Evolutionary conservation across 192 early-diverging fungal genomes (phyloP).

Genomic region (Entomortierella parvispora): DNA sequence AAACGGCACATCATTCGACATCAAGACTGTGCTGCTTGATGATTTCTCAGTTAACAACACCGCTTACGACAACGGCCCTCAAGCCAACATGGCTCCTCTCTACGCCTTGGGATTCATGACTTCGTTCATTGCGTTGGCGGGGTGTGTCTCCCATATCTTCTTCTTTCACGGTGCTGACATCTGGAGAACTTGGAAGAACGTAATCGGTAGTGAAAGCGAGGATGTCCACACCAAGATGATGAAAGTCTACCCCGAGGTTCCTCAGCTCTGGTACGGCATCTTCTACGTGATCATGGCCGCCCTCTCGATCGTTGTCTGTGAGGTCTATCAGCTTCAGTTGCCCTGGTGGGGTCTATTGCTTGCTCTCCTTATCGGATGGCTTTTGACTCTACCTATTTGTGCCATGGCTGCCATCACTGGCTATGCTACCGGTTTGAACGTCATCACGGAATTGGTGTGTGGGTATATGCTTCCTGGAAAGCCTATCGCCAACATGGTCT

Average conservation of each 20-base stretch:
- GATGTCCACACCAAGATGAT: conserved; percentile 71
- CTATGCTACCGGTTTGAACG: conserved; percentile 55
- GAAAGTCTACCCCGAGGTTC: conserved; percentile 64
- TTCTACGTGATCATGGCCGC: conserved; percentile 49
- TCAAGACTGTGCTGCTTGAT: conserved; percentile 47
- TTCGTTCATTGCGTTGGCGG: conserved; percentile 61
- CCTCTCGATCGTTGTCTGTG: conserved; percentile 36
- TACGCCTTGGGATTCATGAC: conserved; percentile 59
- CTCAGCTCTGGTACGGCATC: conserved; percentile 57
- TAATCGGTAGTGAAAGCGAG: conserved; percentile 9
- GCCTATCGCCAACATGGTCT: conserved; percentile 58
- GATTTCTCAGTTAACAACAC: conserved; percentile 30
- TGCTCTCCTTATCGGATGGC: conserved; percentile 38
- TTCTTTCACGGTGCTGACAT: conserved; percentile 70
- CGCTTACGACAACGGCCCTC: conserved; percentile 49
- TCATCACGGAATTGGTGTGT: conserved; percentile 65
- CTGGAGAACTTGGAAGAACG: conserved; percentile 33
- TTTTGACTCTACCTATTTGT: conserved; percentile 64
- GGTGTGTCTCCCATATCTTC: conserved; percentile 60
- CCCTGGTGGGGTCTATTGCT: conserved; percentile 59
- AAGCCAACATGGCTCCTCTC: conserved; percentile 39
- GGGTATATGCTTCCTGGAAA: conserved; percentile 65
- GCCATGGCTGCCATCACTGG: conserved; percentile 63
- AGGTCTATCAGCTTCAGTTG: conserved; percentile 31
- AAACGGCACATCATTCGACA: neutral